Evolutionary conservation across 139 green algal species (phyloP), one percentile per base, ranked within the genome.

Genomic region (Gonium pectorale): DNA sequence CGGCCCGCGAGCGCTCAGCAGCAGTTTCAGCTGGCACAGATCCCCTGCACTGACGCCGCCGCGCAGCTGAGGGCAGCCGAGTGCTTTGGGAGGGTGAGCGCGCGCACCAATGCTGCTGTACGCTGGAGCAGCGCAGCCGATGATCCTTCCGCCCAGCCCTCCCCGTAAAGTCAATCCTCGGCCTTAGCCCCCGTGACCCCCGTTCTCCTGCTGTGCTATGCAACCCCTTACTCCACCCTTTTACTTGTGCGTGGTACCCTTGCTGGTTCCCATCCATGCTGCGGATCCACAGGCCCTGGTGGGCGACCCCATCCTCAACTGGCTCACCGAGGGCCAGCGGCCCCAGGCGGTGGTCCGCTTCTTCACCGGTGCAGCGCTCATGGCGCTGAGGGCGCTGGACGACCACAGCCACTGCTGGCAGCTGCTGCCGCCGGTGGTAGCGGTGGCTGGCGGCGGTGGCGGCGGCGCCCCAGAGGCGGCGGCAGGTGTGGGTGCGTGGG

Each of bases 221-320:
- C 49, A 56, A 13, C 13, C 49, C 49, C 49, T 56, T 56, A 13
- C 13, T 17, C 49, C 49, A 26, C 17, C 49, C 13, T 17, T 56
- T 56, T 26, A 26, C 17, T 56, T 17, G 13, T 13, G 17, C 49
- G 49, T n/a, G n/a, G n/a, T n/a, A n/a, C n/a, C n/a, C n/a, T n/a
- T n/a, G n/a, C n/a, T n/a, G n/a, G n/a, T n/a, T n/a, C n/a, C n/a
- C n/a, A n/a, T n/a, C n/a, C n/a, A n/a, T n/a, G n/a, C n/a, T n/a
- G n/a, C n/a, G n/a, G n/a, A n/a, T n/a, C n/a, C n/a, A 56, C 67
- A 75, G 67, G 41, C 67, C 7, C 59, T 75, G 67, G 5, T 59
- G 7, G 41, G 21, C 40, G 67, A 75, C 29, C 67, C 67, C 41
- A 38, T 5, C 40, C 26, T 75, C 6, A 75, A 40, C 67, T 75